phyloP scores from a whole-genome alignment of 306 rosid genomes.

The Prunus mira region DNA sequence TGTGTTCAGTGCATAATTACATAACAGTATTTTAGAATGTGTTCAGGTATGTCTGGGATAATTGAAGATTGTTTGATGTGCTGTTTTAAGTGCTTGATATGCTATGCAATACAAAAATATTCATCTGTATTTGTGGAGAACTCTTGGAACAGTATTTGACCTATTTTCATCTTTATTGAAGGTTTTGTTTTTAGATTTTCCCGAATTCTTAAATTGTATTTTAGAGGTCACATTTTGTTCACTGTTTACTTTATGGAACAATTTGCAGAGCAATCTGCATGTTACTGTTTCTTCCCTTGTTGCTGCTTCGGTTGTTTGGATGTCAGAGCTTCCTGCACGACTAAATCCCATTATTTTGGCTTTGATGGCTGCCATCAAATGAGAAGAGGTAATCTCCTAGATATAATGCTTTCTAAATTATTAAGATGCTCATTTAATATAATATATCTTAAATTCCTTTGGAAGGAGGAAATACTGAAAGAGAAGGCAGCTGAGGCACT shows the following conservation, averaged over 20 bases:
- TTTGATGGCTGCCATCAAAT: constrained; percentile 88
- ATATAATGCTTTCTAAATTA: constrained; percentile 3
- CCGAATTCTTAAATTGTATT: background rate
- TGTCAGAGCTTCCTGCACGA: constrained; percentile 84
- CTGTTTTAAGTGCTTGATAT: background rate
- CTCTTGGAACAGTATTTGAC: background rate
- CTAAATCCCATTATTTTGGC: constrained; percentile 90
- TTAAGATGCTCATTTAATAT: constrained; percentile 7
- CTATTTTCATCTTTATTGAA: background rate
- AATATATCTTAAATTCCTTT: constrained; percentile 21
- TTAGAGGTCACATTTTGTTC: background rate
- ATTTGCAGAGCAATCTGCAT: constrained; percentile 84
- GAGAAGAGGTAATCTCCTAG: constrained; percentile 74
- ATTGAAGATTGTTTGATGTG: constrained; percentile 4
- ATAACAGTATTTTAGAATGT: constrained; percentile 52
- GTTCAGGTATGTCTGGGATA: constrained; percentile 70
- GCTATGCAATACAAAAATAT: background rate
- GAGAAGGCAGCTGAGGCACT: constrained; percentile 93
- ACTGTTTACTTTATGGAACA: constrained; percentile 30
- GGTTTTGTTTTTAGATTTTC: background rate
- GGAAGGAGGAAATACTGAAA: constrained; percentile 94
- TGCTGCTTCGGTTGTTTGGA: constrained; percentile 98
- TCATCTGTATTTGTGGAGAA: background rate
- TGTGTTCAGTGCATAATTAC: too few species aligned
- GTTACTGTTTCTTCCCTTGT: constrained; percentile 79